phyloP scores from a whole-genome alignment of 1,284 basidiomycete genomes.

The Moesziomyces sp. region DNA sequence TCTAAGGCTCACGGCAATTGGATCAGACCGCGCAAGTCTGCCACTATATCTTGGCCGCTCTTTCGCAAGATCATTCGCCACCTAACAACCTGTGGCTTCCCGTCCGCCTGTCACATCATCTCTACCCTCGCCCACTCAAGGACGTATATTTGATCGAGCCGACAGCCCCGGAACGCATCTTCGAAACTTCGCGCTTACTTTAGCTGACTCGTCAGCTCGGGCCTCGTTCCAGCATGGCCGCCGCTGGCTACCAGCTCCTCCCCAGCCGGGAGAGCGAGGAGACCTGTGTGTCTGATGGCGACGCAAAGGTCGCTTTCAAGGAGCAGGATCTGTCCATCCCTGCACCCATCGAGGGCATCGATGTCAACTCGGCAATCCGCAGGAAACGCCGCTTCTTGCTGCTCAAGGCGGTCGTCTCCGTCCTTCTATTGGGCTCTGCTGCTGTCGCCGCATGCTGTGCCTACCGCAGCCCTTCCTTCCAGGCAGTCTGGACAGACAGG shows the following conservation, averaged over 20 bases:
- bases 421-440: constrained; percentile 18
- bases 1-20: too few species aligned
- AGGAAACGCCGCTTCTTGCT: constrained; percentile 7
- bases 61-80: too few species aligned
- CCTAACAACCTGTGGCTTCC: too few species aligned
- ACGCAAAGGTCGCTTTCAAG: constrained; percentile 6
- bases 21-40: too few species aligned
- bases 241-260: constrained; percentile 36
- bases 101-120: too few species aligned
- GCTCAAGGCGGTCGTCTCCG: constrained; percentile 21
- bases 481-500: constrained; percentile 6
- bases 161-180: too few species aligned
- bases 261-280: constrained; percentile 38
- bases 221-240: constrained; percentile 22
- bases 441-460: constrained; percentile 21
- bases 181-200: background rate
- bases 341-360: background rate
- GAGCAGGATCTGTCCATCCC: constrained; percentile 3
- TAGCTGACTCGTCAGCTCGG: constrained; percentile 3
- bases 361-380: background rate
- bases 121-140: too few species aligned
- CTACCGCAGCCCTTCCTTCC: constrained; percentile 6
- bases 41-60: too few species aligned
- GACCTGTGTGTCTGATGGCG: constrained; percentile 18
- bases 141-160: too few species aligned